A percentile compares a stretch with the other conserved stretches of the same genome.
These are phyloP conservation scores for Theobroma grandiflorum DNA, from an alignment of 441 rosid species.

Conservation along the genomic window DNA sequence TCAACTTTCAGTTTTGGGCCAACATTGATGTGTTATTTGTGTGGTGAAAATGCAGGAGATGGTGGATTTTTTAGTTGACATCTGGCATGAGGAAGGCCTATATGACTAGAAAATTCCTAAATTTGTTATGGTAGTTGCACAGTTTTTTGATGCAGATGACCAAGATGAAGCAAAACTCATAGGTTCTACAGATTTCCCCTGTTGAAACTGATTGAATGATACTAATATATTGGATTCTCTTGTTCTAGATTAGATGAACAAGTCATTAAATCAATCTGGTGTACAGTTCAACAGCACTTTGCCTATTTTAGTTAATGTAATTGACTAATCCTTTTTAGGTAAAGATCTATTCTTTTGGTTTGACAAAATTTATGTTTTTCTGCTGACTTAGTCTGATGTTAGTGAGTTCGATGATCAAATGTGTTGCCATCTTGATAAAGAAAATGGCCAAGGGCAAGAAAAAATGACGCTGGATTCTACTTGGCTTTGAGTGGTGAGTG, in stretches of 20 bases:
- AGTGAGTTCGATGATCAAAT: not conserved
- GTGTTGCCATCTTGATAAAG: not conserved
- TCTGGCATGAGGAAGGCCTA: slow-evolving; percentile 67
- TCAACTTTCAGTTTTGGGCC: not conserved
- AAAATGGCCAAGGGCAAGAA: not conserved
- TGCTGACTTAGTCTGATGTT: not conserved
- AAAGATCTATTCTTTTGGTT: not conserved
- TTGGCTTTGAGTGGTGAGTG: not conserved
- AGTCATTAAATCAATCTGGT: not conserved
- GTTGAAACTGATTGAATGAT: slow-evolving; percentile 22
- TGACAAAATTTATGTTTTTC: not conserved
- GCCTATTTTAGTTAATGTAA: not conserved
- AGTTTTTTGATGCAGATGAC: slow-evolving; percentile 38
- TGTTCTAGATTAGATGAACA: slow-evolving; percentile 18
- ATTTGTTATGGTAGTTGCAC: slow-evolving; percentile 17
- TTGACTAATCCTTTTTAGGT: not conserved
- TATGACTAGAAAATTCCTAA: slow-evolving; percentile 41
- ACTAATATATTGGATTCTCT: slow-evolving; percentile 32
- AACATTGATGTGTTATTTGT: slow-evolving; percentile 23
- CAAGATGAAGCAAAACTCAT: slow-evolving; percentile 24
- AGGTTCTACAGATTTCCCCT: slow-evolving; percentile 20
- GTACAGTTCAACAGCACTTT: not conserved
- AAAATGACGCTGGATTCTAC: not conserved
- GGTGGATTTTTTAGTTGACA: slow-evolving; percentile 68
- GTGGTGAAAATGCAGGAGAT: slow-evolving; percentile 56